phyloP scores from a whole-genome alignment of 768 basidiomycete genomes.

The Boletus rufocinnamomeus region DNA sequence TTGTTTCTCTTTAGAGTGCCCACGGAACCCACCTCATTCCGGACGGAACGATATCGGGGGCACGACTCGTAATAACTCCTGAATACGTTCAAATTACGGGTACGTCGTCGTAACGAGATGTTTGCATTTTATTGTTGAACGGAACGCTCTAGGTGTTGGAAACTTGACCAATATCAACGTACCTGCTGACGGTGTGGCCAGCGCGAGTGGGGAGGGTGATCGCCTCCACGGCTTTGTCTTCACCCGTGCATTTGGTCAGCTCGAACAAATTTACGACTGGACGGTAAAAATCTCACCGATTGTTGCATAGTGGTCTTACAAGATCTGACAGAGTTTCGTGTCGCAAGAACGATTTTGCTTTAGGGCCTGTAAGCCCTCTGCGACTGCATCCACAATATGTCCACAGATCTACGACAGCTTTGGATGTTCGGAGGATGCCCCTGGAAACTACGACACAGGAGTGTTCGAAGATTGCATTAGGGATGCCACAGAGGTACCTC shows the following conservation, averaged over 20 bases:
- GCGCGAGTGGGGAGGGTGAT: constrained; percentile 57
- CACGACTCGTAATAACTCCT: constrained; percentile 71
- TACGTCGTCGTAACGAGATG: constrained; percentile 20
- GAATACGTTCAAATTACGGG: constrained; percentile 75
- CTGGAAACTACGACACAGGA: constrained; percentile 47
- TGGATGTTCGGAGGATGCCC: constrained; percentile 68
- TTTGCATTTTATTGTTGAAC: constrained; percentile 22
- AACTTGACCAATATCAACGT: constrained; percentile 69
- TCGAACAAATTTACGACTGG: constrained; percentile 71
- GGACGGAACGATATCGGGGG: constrained; percentile 65
- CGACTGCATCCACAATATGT: constrained; percentile 53
- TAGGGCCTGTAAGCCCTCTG: constrained; percentile 61
- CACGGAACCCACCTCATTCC: constrained; percentile 71
- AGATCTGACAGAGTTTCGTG: constrained; percentile 56
- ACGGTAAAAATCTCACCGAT: constrained; percentile 42
- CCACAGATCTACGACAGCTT: constrained; percentile 59
- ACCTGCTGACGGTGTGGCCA: constrained; percentile 56
- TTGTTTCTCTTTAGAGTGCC: constrained; percentile 41
- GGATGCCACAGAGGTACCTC: constrained; percentile 54
- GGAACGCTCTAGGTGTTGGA: constrained; percentile 53
- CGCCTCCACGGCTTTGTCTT: constrained; percentile 73
- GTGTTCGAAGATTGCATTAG: constrained; percentile 53
- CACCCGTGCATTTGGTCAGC: constrained; percentile 62
- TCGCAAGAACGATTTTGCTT: constrained; percentile 65
- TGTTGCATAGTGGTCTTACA: constrained; percentile 13